A percentile compares a stretch with the other conserved stretches of the same genome.
These are phyloP conservation scores for Candida sithepensis DNA, from an alignment of 805 yeast species.

Conservation along the genomic window DNA sequence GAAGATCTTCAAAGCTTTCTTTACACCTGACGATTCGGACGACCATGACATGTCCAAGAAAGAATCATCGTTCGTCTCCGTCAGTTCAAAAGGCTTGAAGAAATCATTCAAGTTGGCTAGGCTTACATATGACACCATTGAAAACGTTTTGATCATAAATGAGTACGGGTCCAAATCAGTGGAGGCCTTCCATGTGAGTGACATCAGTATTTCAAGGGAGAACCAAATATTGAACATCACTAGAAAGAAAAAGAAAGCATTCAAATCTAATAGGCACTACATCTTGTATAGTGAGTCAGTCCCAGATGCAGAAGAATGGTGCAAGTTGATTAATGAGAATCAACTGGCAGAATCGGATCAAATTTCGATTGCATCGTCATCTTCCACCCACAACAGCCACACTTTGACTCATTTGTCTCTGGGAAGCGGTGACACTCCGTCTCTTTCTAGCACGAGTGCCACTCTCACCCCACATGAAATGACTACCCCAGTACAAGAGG, in stretches of 20 bases:
- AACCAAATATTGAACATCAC: slow-evolving; percentile 24
- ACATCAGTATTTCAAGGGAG: slow-evolving; percentile 20
- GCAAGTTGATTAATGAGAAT: slow-evolving; percentile 11
- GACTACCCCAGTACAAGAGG: slow-evolving; percentile 8
- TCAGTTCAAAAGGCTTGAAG: slow-evolving; percentile 21
- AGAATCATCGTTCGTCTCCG: slow-evolving; percentile 26
- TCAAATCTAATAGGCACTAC: slow-evolving; percentile 28
- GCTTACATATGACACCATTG: slow-evolving; percentile 21
- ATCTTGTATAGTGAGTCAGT: slow-evolving; percentile 78
- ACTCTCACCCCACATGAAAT: slow-evolving; percentile 10
- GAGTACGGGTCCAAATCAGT: slow-evolving; percentile 19
- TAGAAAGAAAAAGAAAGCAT: slow-evolving; percentile 29
- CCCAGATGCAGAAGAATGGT: slow-evolving; percentile 43
- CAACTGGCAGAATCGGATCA: slow-evolving; percentile 14
- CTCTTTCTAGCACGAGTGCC: slow-evolving; percentile 1
- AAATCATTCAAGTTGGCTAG: slow-evolving; percentile 19
- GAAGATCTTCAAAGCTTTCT: slow-evolving; percentile 24
- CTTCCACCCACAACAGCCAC: slow-evolving; percentile 6
- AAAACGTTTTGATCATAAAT: slow-evolving; percentile 16
- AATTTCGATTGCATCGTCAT: slow-evolving; percentile 14
- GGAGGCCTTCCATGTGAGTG: slow-evolving; percentile 23
- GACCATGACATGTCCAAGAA: slow-evolving; percentile 23
- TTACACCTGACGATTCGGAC: slow-evolving; percentile 26
- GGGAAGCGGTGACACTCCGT: neutral
- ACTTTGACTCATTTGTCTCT: neutral